Percentiles rank a stretch among this genome's conserved stretches.
These are phyloP conservation scores for Mortierella sp. DNA, from an alignment of 371 early-diverging fungal species.

Conservation along the genomic window DNA sequence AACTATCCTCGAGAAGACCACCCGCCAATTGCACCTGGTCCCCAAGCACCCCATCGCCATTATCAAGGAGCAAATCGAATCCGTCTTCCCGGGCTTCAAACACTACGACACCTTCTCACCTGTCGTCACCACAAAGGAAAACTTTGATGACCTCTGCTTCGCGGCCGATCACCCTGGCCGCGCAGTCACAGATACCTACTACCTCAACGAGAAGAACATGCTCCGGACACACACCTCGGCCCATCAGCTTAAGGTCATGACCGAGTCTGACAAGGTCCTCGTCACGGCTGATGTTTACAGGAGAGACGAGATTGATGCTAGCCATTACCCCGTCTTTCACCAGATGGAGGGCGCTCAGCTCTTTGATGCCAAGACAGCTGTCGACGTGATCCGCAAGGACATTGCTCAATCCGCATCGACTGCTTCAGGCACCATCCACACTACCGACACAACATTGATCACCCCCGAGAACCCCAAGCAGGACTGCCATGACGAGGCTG, in stretches of 20 bases:
- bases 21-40: slow-evolving; percentile 83
- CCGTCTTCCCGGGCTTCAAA: slow-evolving; percentile 76
- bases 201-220: slow-evolving; percentile 83
- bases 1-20: slow-evolving; percentile 82
- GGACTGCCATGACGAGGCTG: slow-evolving; percentile 64
- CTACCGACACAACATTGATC: slow-evolving; percentile 69
- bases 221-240: slow-evolving; percentile 97
- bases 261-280: slow-evolving; percentile 71
- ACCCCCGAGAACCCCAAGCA: slow-evolving; percentile 72
- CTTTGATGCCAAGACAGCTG: slow-evolving; percentile 60
- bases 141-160: slow-evolving; percentile 95
- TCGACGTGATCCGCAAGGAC: slow-evolving; percentile 34
- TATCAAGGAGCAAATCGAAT: slow-evolving; percentile 84
- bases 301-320: slow-evolving; percentile 96
- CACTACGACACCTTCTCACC: slow-evolving; percentile 79
- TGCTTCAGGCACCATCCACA: slow-evolving; percentile 57
- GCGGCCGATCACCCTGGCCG: slow-evolving; percentile 89
- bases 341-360: slow-evolving; percentile 95
- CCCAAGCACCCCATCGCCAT: slow-evolving; percentile 92
- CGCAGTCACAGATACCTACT: slow-evolving; percentile 91
- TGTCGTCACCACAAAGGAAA: slow-evolving; percentile 85
- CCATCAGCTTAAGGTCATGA: slow-evolving; percentile 88
- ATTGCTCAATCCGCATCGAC: slow-evolving; percentile 18
- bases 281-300: slow-evolving; percentile 97
- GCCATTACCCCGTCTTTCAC: slow-evolving; percentile 98